Conservation (phyloP, 73 alveolate genomes). For the Symbiodinium natans region DNA sequence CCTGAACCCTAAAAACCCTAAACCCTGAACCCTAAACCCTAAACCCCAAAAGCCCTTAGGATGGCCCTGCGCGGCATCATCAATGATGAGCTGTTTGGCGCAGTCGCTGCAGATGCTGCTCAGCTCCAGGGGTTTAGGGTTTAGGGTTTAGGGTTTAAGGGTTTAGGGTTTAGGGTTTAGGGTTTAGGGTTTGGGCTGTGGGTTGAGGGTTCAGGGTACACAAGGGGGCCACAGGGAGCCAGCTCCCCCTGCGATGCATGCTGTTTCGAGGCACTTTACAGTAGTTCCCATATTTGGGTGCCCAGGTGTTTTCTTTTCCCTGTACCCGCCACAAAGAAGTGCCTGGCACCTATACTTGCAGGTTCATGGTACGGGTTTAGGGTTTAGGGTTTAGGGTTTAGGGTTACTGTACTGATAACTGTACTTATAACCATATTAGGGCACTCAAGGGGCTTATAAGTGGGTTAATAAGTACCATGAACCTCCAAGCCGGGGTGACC, state of each 20-base stretch:
- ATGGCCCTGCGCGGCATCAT: constrained; percentile 69
- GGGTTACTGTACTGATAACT: too few relatives aligned
- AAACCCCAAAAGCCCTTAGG: not conserved
- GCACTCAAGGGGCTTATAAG: too few relatives aligned
- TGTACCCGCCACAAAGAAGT: too few relatives aligned
- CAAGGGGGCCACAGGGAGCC: too few relatives aligned
- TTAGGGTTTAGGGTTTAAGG: not conserved
- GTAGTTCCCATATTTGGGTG: too few relatives aligned
- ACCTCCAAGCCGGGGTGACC: too few relatives aligned
- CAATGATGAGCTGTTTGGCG: constrained; percentile 73
- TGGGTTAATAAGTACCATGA: too few relatives aligned
- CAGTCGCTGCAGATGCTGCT: not conserved
- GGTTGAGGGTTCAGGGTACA: not conserved
- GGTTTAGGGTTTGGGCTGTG: not conserved
- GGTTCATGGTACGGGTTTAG: not conserved
- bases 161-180: not conserved
- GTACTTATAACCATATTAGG: too few relatives aligned
- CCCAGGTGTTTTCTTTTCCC: too few relatives aligned
- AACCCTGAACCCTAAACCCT: not conserved
- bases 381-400: not conserved
- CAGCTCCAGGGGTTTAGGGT: not conserved
- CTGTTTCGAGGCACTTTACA: too few relatives aligned
- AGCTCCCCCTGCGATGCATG: too few relatives aligned
- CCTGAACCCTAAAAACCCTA: not conserved
- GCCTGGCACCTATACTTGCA: too few relatives aligned